Evolutionary conservation across 106 monocot genomes (phyloP), one percentile per base, ranked within the genome.

Genomic region (Dioscorea zingiberensis): DNA sequence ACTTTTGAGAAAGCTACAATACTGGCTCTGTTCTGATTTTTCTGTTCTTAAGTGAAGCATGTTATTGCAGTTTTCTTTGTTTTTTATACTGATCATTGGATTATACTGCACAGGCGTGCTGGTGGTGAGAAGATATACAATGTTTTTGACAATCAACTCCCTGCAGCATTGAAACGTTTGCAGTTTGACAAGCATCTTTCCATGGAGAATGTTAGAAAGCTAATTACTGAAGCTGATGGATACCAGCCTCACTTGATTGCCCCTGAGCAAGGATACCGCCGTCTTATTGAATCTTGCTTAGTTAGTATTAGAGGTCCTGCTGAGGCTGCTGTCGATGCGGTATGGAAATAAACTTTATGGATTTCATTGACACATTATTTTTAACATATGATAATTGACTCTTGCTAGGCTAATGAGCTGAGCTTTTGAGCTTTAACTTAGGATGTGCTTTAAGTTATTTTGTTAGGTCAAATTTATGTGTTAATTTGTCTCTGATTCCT

Each of bases 191-290:
- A 83, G 70, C 83, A 83, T 44, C 71, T 83, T 58, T 70, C 83
- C 4, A 83, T 83, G 78, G 83, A 83, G 65, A 83, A 83, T 75
- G 83, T 83, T 15, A 70, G 63, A 48, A 83, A 83, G 63, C 59
- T 72, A 58, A 83, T 83, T 29, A 83, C 83, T n/a, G 83, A 83
- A 71, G 78, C 83, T 63, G 83, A 83, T 75, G 83, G 83, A 21
- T 83, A 83, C 65, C 81, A 81, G 21, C 81, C 81, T 47, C 81
- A 81, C 67, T 71, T 81, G 67, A 81, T 81, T 27, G 81, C 81
- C 22, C 81, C 75, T 55, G 81, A 81, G 62, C 75, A 81, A 72
- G 81, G 81, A 60, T 83, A 83, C 49, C 74, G 83, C 18, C 74
- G 83, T 53, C 78, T 83, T 21, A 83, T 83, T 75, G 83, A 83